Percentiles rank a stretch among this genome's conserved stretches.
Conservation (phyloP, 73 alveolate species). For the Paramecium caudatum region DNA sequence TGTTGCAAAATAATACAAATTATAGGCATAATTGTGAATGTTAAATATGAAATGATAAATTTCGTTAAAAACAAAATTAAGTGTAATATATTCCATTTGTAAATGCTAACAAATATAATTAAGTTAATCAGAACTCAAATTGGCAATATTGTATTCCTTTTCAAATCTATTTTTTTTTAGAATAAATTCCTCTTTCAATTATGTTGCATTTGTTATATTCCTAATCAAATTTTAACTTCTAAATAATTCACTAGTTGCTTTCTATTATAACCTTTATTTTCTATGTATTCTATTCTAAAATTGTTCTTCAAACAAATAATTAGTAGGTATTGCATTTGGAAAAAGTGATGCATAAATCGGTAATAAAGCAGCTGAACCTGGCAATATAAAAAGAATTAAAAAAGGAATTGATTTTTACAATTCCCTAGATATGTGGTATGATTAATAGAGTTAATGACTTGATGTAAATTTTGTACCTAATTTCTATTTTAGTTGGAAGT, state of each 20-base stretch:
- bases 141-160: not conserved
- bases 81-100: slow-evolving; percentile 24
- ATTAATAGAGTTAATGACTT: not conserved
- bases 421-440: not conserved
- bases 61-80: not conserved
- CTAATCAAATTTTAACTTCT: not conserved
- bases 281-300: not conserved
- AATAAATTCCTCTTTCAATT: slow-evolving; percentile 2
- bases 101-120: not conserved
- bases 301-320: not conserved
- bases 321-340: slow-evolving; percentile 43
- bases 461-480: not conserved
- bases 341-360: not conserved
- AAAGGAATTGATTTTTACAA: slow-evolving; percentile 3
- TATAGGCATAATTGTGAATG: not conserved
- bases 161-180: not conserved
- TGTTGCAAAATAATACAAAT: not conserved
- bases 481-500: not conserved
- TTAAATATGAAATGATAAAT: not conserved
- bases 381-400: not conserved
- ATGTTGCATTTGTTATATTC: not conserved
- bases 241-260: not conserved
- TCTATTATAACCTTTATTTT: not conserved
- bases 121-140: slow-evolving; percentile 17
- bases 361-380: slow-evolving; percentile 3